Percentiles rank a stretch among this genome's conserved stretches.
Conservation (phyloP, 2,329 filamentous ascomycete species). For the Verticillium albo-atrum region DNA sequence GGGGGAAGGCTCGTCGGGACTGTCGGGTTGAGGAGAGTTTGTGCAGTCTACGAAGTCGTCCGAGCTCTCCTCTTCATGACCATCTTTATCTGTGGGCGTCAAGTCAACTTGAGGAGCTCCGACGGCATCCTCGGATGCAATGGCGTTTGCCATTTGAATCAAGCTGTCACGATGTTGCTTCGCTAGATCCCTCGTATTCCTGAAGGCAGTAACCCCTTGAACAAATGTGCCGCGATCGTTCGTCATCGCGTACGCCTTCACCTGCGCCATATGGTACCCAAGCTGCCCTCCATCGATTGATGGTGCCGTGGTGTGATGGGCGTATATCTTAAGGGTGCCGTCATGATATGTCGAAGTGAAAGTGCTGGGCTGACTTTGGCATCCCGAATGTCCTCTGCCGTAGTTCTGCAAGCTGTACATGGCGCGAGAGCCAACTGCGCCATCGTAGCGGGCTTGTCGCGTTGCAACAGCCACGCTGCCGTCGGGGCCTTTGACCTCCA, state of each 20-base stretch:
- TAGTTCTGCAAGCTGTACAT: conserved; percentile 33
- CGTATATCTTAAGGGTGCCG: conserved; percentile 30
- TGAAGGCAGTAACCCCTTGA: conserved; percentile 1
- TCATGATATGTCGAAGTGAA: conserved; percentile 31
- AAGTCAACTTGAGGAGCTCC: background rate
- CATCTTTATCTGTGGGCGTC: no score
- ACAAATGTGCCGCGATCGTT: background rate
- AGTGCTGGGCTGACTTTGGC: conserved; percentile 33
- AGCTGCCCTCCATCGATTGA: conserved; percentile 20
- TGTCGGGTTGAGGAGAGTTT: background rate
- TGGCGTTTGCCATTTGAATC: conserved; percentile 2
- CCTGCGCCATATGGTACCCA: conserved; percentile 36
- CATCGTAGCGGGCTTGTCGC: conserved; percentile 31
- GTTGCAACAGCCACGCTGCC: conserved; percentile 21
- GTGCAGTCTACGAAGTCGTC: background rate
- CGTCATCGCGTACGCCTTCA: conserved; percentile 16
- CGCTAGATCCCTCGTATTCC: conserved; percentile 4
- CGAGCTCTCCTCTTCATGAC: background rate
- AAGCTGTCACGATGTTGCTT: conserved; percentile 4
- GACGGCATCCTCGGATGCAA: background rate
- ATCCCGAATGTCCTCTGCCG: conserved; percentile 20
- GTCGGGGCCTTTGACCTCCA: conserved; percentile 31
- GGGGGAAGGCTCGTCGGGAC: background rate
- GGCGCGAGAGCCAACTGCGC: conserved; percentile 28
- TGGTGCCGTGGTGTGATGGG: conserved; percentile 29